phyloP scores from a whole-genome alignment of 176 grass and related monocot genomes.

The Bonia amplexicaulis region DNA sequence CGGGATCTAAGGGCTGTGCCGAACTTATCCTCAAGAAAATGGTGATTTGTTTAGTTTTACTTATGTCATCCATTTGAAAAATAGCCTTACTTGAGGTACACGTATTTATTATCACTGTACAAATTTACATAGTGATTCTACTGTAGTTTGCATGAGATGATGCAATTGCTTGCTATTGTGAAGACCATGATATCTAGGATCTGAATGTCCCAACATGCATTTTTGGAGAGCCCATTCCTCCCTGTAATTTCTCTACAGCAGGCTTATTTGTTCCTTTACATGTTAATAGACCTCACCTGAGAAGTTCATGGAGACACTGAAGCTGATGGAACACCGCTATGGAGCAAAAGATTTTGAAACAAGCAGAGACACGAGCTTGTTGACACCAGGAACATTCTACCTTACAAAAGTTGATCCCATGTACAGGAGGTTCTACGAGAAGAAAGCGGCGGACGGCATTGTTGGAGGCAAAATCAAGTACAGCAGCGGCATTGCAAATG shows the following conservation, averaged over 20 bases:
- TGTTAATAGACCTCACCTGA: conserved; percentile 49
- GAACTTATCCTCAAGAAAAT: background rate
- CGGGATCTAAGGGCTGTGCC: background rate
- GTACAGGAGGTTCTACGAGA: conserved; percentile 73
- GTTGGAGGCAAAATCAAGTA: background rate
- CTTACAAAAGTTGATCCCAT: conserved; percentile 79
- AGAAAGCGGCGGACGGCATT: conserved; percentile 20
- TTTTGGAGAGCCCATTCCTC: background rate
- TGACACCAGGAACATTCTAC: conserved; percentile 68
- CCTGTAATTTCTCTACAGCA: background rate
- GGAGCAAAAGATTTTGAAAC: conserved; percentile 78
- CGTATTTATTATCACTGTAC: background rate
- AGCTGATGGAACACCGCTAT: conserved; percentile 76
- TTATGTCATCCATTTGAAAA: background rate
- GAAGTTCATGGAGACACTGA: conserved; percentile 69
- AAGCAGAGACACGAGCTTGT: conserved; percentile 53
- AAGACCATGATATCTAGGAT: background rate
- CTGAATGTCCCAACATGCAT: background rate
- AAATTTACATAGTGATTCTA: background rate
- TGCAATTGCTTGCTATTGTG: background rate
- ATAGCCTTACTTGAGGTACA: background rate
- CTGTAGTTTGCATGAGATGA: background rate
- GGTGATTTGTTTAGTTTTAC: background rate
- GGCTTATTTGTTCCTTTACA: background rate
- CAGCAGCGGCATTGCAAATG: conserved; percentile 33